Percentiles rank a stretch among this genome's conserved stretches.
Evolutionary conservation across 2,329 filamentous ascomycete species (phyloP).

Genomic region (Neoarthrinium moseri): DNA sequence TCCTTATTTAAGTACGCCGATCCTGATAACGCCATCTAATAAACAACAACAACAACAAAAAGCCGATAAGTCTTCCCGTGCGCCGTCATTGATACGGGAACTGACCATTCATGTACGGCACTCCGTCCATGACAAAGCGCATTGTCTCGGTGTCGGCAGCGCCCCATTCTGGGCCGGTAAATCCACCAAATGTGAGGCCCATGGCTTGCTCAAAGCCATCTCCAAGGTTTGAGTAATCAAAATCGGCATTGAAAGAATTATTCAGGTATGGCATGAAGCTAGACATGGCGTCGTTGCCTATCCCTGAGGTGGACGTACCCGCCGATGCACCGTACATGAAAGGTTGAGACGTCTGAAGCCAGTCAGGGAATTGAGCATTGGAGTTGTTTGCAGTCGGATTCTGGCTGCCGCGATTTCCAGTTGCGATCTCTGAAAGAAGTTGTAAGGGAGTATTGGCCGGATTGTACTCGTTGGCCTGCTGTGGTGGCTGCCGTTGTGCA

Average conservation of each 20-base stretch:
- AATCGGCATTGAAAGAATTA: slow-evolving; percentile 26
- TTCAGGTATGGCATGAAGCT: slow-evolving; percentile 26
- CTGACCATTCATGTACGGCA: not conserved
- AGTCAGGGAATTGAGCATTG: slow-evolving; percentile 17
- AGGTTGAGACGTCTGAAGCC: not conserved
- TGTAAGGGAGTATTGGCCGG: slow-evolving; percentile 52
- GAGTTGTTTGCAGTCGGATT: slow-evolving; percentile 17
- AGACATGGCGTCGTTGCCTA: slow-evolving; percentile 7
- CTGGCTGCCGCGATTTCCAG: slow-evolving; percentile 29
- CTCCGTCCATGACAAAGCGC: not conserved
- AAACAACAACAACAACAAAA: too few relatives aligned
- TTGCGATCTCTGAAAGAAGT: slow-evolving; percentile 57
- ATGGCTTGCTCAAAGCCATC: slow-evolving; percentile 43
- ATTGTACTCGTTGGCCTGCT: slow-evolving; percentile 24
- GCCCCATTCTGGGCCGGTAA: slow-evolving; percentile 15
- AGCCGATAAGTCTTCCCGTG: too few relatives aligned
- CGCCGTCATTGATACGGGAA: too few relatives aligned
- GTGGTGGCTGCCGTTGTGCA: slow-evolving; percentile 5
- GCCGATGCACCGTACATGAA: not conserved
- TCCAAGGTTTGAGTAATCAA: slow-evolving; percentile 33
- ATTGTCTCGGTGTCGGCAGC: not conserved
- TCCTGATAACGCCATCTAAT: too few relatives aligned
- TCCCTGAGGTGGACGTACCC: not conserved
- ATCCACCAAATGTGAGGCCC: slow-evolving; percentile 38
- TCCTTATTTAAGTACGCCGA: too few relatives aligned